Percentiles rank a stretch among this genome's conserved stretches.
Evolutionary conservation across 176 grass and related monocot species (phyloP).

Genomic region (Oryza officinalis): DNA sequence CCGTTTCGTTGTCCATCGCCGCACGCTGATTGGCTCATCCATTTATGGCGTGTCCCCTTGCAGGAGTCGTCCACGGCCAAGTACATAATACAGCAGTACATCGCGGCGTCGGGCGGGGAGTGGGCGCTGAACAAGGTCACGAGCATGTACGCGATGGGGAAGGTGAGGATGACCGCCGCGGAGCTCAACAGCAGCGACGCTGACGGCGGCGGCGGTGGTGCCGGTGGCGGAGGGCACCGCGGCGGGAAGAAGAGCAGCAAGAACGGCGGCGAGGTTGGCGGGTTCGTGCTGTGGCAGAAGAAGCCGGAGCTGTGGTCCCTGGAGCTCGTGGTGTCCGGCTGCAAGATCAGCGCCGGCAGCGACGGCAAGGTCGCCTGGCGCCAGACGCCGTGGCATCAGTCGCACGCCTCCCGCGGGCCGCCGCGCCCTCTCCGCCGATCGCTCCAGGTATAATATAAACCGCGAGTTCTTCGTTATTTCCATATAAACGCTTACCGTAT

Average conservation of each 20-base stretch:
- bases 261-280: slow-evolving; percentile 72
- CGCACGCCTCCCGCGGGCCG: slow-evolving; percentile 88
- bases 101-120: slow-evolving; percentile 92
- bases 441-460: slow-evolving; percentile 67
- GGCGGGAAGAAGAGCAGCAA: slow-evolving; percentile 48
- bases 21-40: not conserved
- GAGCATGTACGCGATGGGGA: slow-evolving; percentile 98
- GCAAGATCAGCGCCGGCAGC: slow-evolving; percentile 98
- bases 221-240: slow-evolving; percentile 10
- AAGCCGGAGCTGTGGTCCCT: slow-evolving; percentile 96
- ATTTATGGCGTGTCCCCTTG: not conserved
- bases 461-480: not conserved
- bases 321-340: slow-evolving; percentile 94
- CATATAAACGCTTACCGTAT: not conserved
- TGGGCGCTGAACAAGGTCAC: slow-evolving; percentile 74
- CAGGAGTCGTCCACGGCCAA: slow-evolving; percentile 92
- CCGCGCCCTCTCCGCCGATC: slow-evolving; percentile 92
- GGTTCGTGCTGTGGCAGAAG: slow-evolving; percentile 99
- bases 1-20: not conserved
- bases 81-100: slow-evolving; percentile 98
- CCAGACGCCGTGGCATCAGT: slow-evolving; percentile 98
- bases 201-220: not conserved
- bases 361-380: slow-evolving; percentile 96
- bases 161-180: slow-evolving; percentile 80
- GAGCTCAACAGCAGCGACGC: slow-evolving; percentile 74